Conservation (phyloP, 2,329 filamentous ascomycete species). For the Penicillium sp. region DNA sequence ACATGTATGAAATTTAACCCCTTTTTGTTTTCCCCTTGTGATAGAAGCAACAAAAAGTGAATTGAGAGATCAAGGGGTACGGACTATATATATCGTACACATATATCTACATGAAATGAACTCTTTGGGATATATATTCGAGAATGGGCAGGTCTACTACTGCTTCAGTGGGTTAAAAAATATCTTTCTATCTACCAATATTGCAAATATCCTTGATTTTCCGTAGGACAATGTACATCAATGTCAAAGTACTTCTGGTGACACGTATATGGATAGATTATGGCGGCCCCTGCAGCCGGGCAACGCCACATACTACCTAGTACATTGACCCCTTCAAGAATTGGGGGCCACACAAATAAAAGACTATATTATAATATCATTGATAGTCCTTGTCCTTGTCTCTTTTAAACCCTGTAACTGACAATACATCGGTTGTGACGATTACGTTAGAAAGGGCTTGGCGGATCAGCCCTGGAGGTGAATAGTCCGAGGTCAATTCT, state of each 20-base stretch:
- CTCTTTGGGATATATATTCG: background rate
- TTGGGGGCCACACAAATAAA: background rate
- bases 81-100: background rate
- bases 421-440: background rate
- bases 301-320: background rate
- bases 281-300: background rate
- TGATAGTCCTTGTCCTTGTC: background rate
- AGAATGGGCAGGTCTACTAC: too few relatives aligned
- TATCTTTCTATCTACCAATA: background rate
- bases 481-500: slow-evolving; percentile 3
- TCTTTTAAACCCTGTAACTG: background rate
- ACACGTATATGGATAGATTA: background rate
- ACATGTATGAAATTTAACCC: background rate
- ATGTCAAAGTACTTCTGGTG: background rate
- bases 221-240: background rate
- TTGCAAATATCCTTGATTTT: background rate
- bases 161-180: background rate
- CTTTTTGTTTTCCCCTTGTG: background rate
- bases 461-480: background rate
- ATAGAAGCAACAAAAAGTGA: background rate
- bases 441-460: slow-evolving; percentile 12
- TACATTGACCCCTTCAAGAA: background rate
- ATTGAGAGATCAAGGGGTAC: background rate
- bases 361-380: background rate
- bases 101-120: background rate